These are phyloP conservation scores for Podospora anserina DNA, from an alignment of 495 filamentous ascomycete genomes.

Conservation along the genomic window DNA sequence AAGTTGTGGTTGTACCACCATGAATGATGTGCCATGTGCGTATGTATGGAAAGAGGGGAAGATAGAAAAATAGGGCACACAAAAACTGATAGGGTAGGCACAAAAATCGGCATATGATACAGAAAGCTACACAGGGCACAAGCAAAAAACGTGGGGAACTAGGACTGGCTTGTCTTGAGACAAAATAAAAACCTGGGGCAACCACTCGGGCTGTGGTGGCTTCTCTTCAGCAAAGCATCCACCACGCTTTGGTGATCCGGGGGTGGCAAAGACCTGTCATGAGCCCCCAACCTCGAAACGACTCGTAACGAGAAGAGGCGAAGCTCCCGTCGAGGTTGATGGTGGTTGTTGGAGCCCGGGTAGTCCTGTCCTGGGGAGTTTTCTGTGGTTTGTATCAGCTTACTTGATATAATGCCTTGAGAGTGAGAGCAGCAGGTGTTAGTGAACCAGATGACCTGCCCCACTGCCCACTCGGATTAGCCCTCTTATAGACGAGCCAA, in stretches of 20 bases:
- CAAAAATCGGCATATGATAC: background rate
- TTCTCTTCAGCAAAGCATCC: background rate
- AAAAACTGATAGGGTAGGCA: background rate
- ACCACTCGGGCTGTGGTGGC: background rate
- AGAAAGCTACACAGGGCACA: background rate
- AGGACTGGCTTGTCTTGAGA: background rate
- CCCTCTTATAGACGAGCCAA: background rate
- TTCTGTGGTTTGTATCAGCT: background rate
- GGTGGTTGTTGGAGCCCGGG: background rate
- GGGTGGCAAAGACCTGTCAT: conserved; percentile 1
- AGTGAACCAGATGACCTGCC: background rate
- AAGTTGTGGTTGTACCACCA: background rate
- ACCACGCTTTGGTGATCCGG: conserved; percentile 1
- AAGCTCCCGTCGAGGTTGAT: background rate
- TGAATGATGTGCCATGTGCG: background rate
- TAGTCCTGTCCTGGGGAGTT: background rate
- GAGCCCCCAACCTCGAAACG: background rate
- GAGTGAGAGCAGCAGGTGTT: background rate
- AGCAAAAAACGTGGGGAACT: background rate
- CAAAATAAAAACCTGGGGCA: background rate
- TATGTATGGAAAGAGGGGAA: background rate
- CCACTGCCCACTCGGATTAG: background rate
- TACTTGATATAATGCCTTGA: background rate
- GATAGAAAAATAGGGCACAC: background rate
- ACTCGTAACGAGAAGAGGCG: background rate